Percentiles rank a stretch among this genome's conserved stretches.
These are phyloP conservation scores for Aspergillus sp. DNA, from an alignment of 2,329 filamentous ascomycete species.

Conservation along the genomic window DNA sequence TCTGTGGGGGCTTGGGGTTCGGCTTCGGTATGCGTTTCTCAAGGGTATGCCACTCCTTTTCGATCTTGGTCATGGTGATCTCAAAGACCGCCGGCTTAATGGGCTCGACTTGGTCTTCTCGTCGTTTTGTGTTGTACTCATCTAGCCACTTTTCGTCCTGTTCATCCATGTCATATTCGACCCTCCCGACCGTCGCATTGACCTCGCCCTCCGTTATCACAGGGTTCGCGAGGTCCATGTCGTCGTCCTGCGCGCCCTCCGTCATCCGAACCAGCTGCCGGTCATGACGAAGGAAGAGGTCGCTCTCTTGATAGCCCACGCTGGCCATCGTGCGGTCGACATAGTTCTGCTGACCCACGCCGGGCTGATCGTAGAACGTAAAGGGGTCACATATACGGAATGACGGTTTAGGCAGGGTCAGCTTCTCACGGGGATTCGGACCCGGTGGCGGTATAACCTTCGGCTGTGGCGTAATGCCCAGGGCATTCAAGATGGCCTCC, in stretches of 20 bases:
- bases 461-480: constrained; percentile 59
- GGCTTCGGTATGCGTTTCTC: constrained; percentile 97
- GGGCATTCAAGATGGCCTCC: constrained; percentile 60
- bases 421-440: constrained; percentile 49
- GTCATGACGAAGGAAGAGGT: constrained; percentile 78
- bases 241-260: constrained; percentile 63
- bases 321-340: constrained; percentile 96
- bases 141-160: constrained; percentile 97
- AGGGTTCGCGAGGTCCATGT: constrained; percentile 56
- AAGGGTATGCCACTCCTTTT: constrained; percentile 95
- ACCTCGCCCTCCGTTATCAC: constrained; percentile 61
- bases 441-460: constrained; percentile 49
- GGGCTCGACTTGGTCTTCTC: constrained; percentile 69
- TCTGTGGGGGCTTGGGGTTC: constrained; percentile 93
- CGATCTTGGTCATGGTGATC: constrained; percentile 97
- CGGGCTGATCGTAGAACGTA: constrained; percentile 69
- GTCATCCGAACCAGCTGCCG: constrained; percentile 65
- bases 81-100: constrained; percentile 95
- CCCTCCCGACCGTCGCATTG: constrained; percentile 66
- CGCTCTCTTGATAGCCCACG: constrained; percentile 92
- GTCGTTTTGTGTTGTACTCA: constrained; percentile 74
- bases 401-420: constrained; percentile 50
- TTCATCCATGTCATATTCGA: constrained; percentile 99
- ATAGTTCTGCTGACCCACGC: constrained; percentile 81
- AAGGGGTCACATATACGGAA: constrained; percentile 50